phyloP scores from a whole-genome alignment of 202 grass and related monocot genomes.

The Tripidium arundinaceum region DNA sequence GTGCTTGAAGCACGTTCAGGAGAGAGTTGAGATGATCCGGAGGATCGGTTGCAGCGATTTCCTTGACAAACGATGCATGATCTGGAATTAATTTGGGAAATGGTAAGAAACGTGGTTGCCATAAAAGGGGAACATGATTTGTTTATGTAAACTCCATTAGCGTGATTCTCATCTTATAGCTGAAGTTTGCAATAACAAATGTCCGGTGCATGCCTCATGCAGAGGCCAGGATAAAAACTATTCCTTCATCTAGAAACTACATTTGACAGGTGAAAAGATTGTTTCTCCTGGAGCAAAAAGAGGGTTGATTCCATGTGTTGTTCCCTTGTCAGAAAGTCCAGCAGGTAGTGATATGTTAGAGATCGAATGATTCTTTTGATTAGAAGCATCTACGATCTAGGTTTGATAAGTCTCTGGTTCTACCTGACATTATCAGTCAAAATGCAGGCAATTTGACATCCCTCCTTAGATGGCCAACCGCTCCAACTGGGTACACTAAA shows the following conservation, averaged over 20 bases:
- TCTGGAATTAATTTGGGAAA: slow-evolving; percentile 37
- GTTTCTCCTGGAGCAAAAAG: slow-evolving; percentile 81
- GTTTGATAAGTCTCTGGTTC: background rate
- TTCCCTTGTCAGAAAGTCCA: slow-evolving; percentile 78
- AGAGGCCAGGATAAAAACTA: background rate
- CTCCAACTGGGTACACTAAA: slow-evolving; percentile 74
- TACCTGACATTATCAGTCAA: slow-evolving; percentile 18
- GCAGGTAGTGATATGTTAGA: slow-evolving; percentile 52
- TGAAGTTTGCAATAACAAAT: background rate
- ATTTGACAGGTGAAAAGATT: slow-evolving; percentile 61
- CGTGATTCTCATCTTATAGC: background rate
- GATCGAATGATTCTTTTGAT: background rate
- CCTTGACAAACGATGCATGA: slow-evolving; percentile 69
- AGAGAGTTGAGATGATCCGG: slow-evolving; percentile 76
- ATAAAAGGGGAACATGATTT: background rate
- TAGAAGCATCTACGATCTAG: background rate
- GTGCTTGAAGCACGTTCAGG: slow-evolving; percentile 68
- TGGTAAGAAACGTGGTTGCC: background rate
- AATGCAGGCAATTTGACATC: slow-evolving; percentile 83
- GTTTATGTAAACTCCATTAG: background rate
- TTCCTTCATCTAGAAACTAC: background rate
- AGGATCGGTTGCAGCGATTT: slow-evolving; percentile 59
- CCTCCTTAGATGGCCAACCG: slow-evolving; percentile 94
- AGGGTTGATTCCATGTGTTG: slow-evolving; percentile 69
- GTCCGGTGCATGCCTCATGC: background rate